Conservation (phyloP, 2,329 filamentous ascomycete species). For the Penicillium polonicum region DNA sequence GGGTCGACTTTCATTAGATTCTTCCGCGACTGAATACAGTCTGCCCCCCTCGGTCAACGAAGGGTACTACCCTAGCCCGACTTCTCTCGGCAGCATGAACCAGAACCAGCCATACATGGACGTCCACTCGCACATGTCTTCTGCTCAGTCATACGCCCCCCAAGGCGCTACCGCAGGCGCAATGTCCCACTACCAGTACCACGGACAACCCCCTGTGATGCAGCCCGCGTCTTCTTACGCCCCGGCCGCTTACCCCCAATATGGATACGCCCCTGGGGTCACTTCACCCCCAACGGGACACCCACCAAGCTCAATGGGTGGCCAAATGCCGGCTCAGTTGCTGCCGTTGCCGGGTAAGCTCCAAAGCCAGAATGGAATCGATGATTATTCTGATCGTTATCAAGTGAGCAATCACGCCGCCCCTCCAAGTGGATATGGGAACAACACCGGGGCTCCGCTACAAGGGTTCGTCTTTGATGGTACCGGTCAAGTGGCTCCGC, state of each 20-base stretch:
- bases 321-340: slow-evolving; percentile 66
- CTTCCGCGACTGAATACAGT: slow-evolving; percentile 33
- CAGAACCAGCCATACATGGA: slow-evolving; percentile 80
- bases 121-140: slow-evolving; percentile 75
- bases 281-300: slow-evolving; percentile 73
- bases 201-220: slow-evolving; percentile 67
- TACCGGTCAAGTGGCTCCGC: slow-evolving; percentile 88
- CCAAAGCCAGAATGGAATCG: not conserved
- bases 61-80: slow-evolving; percentile 44
- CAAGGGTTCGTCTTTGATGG: slow-evolving; percentile 66
- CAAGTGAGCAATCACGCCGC: slow-evolving; percentile 40
- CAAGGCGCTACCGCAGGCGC: slow-evolving; percentile 73
- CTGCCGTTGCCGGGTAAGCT: slow-evolving; percentile 60
- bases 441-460: slow-evolving; percentile 40
- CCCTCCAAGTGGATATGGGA: slow-evolving; percentile 39
- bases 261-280: slow-evolving; percentile 73
- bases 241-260: slow-evolving; percentile 64
- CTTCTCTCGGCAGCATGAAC: slow-evolving; percentile 66
- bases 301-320: slow-evolving; percentile 67
- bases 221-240: slow-evolving; percentile 73
- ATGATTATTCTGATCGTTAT: slow-evolving; percentile 10
- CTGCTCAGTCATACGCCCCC: slow-evolving; percentile 70
- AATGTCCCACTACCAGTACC: slow-evolving; percentile 73
- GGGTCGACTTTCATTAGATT: slow-evolving; percentile 36
- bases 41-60: slow-evolving; percentile 38